phyloP scores from a whole-genome alignment of 2,329 filamentous ascomycete genomes.

The Cylindrodendrum hubeiense region DNA sequence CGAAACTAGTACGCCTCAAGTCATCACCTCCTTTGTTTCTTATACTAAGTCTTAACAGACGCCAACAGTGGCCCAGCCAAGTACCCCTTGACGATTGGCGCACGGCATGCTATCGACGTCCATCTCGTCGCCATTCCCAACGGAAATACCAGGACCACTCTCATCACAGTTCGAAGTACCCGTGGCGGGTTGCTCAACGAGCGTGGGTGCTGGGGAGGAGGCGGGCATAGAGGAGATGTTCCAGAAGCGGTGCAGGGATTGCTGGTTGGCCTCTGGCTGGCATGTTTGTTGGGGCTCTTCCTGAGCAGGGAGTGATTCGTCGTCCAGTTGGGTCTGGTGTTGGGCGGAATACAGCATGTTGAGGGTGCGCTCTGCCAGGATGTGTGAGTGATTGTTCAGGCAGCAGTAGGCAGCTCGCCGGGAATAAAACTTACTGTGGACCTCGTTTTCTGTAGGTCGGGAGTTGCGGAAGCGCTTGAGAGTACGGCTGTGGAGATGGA shows the following conservation, averaged over 20 bases:
- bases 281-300: slow-evolving; percentile 23
- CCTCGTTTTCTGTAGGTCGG: slow-evolving; percentile 66
- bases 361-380: slow-evolving; percentile 65
- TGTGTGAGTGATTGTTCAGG: slow-evolving; percentile 30
- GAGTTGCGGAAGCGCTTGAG: slow-evolving; percentile 71
- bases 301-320: not conserved
- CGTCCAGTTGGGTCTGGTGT: slow-evolving; percentile 43
- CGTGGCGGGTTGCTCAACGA: slow-evolving; percentile 25
- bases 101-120: slow-evolving; percentile 61
- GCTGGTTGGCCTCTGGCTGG: slow-evolving; percentile 51
- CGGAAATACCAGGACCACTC: slow-evolving; percentile 55
- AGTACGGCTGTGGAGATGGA: slow-evolving; percentile 68
- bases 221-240: slow-evolving; percentile 58
- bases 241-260: slow-evolving; percentile 73
- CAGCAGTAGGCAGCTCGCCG: not conserved
- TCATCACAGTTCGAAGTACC: slow-evolving; percentile 63
- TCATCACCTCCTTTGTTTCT: not conserved
- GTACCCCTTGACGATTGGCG: slow-evolving; percentile 52
- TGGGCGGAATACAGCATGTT: slow-evolving; percentile 70
- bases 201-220: slow-evolving; percentile 40
- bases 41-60: slow-evolving; percentile 33
- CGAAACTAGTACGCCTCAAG: slow-evolving; percentile 14
- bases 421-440: slow-evolving; percentile 62
- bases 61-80: slow-evolving; percentile 34
- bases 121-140: slow-evolving; percentile 48